A percentile compares a stretch with the other conserved stretches of the same genome.
These are phyloP conservation scores for Juglanconis juglandina DNA, from an alignment of 2,329 filamentous ascomycete genomes.

Conservation along the genomic window DNA sequence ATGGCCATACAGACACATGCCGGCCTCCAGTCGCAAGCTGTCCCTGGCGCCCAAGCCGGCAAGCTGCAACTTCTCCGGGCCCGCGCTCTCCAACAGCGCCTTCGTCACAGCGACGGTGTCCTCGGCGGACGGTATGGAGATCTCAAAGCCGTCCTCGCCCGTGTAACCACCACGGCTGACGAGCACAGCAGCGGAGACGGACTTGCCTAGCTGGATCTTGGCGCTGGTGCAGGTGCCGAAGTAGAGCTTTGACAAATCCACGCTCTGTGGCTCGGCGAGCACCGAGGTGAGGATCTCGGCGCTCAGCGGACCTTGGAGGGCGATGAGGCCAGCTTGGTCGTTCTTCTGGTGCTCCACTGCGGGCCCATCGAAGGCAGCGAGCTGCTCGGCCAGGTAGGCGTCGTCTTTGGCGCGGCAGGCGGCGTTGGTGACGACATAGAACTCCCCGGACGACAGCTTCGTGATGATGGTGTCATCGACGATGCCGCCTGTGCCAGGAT, in stretches of 20 bases:
- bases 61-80: conserved; percentile 63
- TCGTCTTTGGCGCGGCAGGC: conserved; percentile 87
- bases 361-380: conserved; percentile 45
- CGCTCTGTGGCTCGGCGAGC: conserved; percentile 50
- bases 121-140: conserved; percentile 68
- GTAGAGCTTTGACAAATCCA: conserved; percentile 65
- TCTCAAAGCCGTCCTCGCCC: conserved; percentile 96
- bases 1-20: conserved; percentile 99
- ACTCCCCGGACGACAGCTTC: conserved; percentile 67
- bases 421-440: conserved; percentile 95
- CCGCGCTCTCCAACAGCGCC: conserved; percentile 63
- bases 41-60: conserved; percentile 90
- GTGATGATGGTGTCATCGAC: conserved; percentile 93
- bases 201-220: conserved; percentile 57
- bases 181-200: conserved; percentile 53
- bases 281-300: conserved; percentile 64
- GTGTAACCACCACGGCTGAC: conserved; percentile 92
- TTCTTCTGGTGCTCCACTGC: conserved; percentile 44
- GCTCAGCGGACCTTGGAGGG: conserved; percentile 82
- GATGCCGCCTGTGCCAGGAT: conserved; percentile 79
- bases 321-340: conserved; percentile 73
- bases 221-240: conserved; percentile 75
- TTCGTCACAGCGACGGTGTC: conserved; percentile 66
- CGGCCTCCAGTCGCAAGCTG: conserved; percentile 88
- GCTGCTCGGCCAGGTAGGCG: conserved; percentile 68